Conservation (phyloP, 176 grass and related monocot genomes). For the Dendrocalamus sinicus region DNA sequence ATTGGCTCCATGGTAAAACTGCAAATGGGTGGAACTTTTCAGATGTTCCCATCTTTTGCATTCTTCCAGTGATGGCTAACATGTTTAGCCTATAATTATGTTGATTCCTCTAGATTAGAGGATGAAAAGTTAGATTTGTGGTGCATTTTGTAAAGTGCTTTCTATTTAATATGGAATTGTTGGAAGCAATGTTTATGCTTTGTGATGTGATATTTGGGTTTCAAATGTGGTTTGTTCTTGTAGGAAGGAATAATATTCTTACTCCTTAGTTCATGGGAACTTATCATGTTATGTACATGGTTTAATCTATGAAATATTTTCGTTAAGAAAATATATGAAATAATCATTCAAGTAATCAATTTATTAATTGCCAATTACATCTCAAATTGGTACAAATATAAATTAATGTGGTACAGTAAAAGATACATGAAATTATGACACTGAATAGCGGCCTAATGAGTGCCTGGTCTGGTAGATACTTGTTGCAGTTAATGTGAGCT, state of each 20-base stretch:
- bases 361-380: too few relatives aligned
- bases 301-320: slow-evolving; percentile 24
- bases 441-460: too few relatives aligned
- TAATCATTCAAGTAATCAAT: not conserved
- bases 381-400: too few relatives aligned
- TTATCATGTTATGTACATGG: too few relatives aligned
- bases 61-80: slow-evolving; percentile 32
- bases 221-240: too few relatives aligned
- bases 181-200: slow-evolving; percentile 3
- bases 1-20: slow-evolving; percentile 22
- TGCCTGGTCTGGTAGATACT: too few relatives aligned
- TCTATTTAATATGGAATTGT: not conserved
- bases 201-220: not conserved
- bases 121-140: slow-evolving; percentile 14
- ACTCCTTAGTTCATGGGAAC: too few relatives aligned
- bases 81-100: slow-evolving; percentile 1
- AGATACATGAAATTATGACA: too few relatives aligned
- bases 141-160: slow-evolving; percentile 16
- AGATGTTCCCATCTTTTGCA: not conserved
- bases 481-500: too few relatives aligned
- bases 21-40: slow-evolving; percentile 38
- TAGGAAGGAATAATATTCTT: too few relatives aligned
- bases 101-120: slow-evolving; percentile 34
- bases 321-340: not conserved
- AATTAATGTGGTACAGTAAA: too few relatives aligned